These are phyloP conservation scores for Aspergillus melleus DNA, from an alignment of 2,329 filamentous ascomycete species.

Conservation along the genomic window DNA sequence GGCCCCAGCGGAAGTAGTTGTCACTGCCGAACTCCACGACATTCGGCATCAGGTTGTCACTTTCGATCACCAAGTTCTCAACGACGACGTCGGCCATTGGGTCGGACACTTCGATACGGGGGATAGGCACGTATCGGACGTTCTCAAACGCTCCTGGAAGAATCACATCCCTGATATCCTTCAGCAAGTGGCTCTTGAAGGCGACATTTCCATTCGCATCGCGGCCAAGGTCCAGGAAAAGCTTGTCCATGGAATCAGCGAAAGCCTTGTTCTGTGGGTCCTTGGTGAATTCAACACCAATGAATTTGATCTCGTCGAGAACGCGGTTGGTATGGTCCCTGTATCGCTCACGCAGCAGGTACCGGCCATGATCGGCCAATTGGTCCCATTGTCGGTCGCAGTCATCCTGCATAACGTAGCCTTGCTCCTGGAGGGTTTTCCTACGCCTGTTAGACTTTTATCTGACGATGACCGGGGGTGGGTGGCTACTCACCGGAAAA, in stretches of 20 bases:
- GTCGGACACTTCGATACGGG: constrained; percentile 90
- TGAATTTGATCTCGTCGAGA: constrained; percentile 85
- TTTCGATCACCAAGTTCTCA: constrained; percentile 93
- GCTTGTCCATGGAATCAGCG: constrained; percentile 70
- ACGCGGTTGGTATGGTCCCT: constrained; percentile 80
- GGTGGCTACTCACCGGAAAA: constrained; percentile 56
- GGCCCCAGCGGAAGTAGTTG: constrained; percentile 93
- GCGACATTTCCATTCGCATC: constrained; percentile 78
- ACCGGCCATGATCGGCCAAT: constrained; percentile 81
- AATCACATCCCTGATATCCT: constrained; percentile 85
- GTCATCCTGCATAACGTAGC: constrained; percentile 81
- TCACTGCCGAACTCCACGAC: constrained; percentile 83
- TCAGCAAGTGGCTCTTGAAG: constrained; percentile 92
- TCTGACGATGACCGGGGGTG: constrained; percentile 4
- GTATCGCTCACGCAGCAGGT: constrained; percentile 86
- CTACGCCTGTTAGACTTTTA: constrained; percentile 36
- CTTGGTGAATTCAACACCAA: constrained; percentile 83
- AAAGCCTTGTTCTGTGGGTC: constrained; percentile 86
- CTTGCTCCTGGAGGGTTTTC: constrained; percentile 81
- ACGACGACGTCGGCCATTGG: constrained; percentile 80
- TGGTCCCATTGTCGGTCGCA: constrained; percentile 80
- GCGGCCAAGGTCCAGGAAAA: constrained; percentile 88
- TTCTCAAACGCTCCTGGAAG: constrained; percentile 80
- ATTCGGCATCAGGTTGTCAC: constrained; percentile 95
- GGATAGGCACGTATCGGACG: constrained; percentile 85